These are phyloP conservation scores for Canna indica DNA, from an alignment of 176 grass and related monocot species.

Conservation along the genomic window DNA sequence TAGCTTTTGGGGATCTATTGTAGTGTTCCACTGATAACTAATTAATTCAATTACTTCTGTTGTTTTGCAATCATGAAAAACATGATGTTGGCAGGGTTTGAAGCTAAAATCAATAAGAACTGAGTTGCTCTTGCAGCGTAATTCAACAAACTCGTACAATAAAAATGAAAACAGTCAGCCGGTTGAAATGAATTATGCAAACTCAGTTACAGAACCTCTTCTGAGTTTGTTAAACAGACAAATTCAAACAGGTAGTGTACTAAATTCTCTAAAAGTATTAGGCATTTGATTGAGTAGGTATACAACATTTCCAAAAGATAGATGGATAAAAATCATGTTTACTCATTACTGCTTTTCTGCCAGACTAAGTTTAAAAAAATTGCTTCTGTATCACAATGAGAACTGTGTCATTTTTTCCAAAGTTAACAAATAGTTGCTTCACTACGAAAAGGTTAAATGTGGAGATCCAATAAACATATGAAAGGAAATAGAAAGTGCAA, in stretches of 20 bases:
- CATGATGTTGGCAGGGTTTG: not conserved
- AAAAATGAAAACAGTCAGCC: too few relatives aligned
- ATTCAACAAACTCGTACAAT: too few relatives aligned
- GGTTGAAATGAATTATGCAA: too few relatives aligned
- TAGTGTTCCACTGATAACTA: not conserved
- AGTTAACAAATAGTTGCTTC: not conserved
- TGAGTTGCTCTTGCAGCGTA: too few relatives aligned
- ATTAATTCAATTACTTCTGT: not conserved
- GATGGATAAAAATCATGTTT: not conserved
- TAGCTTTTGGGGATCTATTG: not conserved
- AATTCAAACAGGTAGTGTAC: too few relatives aligned
- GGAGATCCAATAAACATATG: not conserved
- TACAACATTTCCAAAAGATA: not conserved
- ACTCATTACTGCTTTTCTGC: not conserved
- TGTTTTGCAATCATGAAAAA: not conserved
- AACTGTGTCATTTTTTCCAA: not conserved
- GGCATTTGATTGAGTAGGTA: not conserved
- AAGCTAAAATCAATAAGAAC: not conserved
- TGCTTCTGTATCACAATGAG: not conserved
- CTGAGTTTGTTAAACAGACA: too few relatives aligned
- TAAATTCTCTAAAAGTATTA: not conserved
- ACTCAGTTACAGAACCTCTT: too few relatives aligned
- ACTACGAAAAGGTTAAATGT: not conserved
- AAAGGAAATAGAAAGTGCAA: not conserved
- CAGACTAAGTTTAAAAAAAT: not conserved